Conservation (phyloP, 495 filamentous ascomycete genomes). For the Immersiella caudata region DNA sequence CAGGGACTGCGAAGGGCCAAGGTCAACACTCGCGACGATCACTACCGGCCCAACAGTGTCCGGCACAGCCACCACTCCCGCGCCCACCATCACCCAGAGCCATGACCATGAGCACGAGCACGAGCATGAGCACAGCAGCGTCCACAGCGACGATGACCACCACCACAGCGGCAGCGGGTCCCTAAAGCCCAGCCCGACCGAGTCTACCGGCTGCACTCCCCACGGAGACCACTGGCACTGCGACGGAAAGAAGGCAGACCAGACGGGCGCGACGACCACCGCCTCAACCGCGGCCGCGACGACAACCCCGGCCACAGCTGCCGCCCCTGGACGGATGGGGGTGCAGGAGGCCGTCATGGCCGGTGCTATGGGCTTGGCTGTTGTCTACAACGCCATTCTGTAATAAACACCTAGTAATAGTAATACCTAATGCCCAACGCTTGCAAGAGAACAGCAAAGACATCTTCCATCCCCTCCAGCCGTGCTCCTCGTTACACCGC, state of each 20-base stretch:
- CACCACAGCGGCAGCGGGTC: constrained; percentile 21
- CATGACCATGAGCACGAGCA: constrained; percentile 27
- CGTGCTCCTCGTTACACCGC: background rate
- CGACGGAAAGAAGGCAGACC: constrained; percentile 30
- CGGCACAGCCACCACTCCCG: background rate
- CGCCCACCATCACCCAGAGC: constrained; percentile 19
- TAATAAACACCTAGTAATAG: background rate
- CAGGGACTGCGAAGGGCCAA: constrained; percentile 42
- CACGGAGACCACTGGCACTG: constrained; percentile 50
- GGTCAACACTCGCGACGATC: constrained; percentile 26
- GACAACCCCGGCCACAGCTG: background rate
- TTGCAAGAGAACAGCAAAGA: background rate
- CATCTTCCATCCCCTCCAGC: background rate
- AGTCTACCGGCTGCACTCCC: constrained; percentile 40
- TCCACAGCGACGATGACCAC: background rate
- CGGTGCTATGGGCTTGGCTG: background rate
- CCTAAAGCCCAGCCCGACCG: constrained; percentile 39
- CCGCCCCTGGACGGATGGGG: background rate
- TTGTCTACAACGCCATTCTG: background rate
- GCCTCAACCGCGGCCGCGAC: background rate
- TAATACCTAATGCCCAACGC: background rate
- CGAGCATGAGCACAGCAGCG: constrained; percentile 23
- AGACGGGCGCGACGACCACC: constrained; percentile 22
- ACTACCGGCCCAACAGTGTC: constrained; percentile 22
- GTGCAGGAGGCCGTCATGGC: background rate